A percentile compares a stretch with the other conserved stretches of the same genome.
Evolutionary conservation across 2,329 filamentous ascomycete species (phyloP).

Genomic region (Colletotrichum sp.): DNA sequence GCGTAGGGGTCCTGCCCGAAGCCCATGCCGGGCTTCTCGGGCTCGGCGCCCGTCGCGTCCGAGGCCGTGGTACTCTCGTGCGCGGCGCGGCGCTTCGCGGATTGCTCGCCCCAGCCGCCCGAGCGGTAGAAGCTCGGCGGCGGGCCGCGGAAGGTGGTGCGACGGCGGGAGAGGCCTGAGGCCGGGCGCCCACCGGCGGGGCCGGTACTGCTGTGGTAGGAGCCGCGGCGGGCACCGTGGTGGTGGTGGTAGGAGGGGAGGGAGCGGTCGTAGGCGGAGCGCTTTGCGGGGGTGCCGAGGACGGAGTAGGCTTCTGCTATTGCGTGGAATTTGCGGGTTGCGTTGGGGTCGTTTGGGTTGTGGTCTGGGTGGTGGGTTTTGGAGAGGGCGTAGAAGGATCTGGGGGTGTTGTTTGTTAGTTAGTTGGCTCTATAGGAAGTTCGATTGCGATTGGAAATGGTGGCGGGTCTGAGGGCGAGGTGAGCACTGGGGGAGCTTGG

Average conservation of each 20-base stretch:
- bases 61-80: slow-evolving; percentile 46
- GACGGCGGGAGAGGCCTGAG: slow-evolving; percentile 78
- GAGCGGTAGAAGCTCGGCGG: slow-evolving; percentile 87
- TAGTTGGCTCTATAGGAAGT: neutral
- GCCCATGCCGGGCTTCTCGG: slow-evolving; percentile 55
- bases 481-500: neutral
- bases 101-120: slow-evolving; percentile 76
- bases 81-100: slow-evolving; percentile 60
- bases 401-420: slow-evolving; percentile 28
- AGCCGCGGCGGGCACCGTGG: slow-evolving; percentile 37
- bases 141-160: slow-evolving; percentile 80
- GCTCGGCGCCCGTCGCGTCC: slow-evolving; percentile 1
- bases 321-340: slow-evolving; percentile 77
- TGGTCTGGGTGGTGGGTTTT: slow-evolving; percentile 92
- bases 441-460: neutral
- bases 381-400: slow-evolving; percentile 87
- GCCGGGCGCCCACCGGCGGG: slow-evolving; percentile 79
- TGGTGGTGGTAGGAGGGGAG: slow-evolving; percentile 41
- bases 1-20: slow-evolving; percentile 57
- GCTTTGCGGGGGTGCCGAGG: slow-evolving; percentile 75
- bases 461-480: neutral
- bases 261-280: slow-evolving; percentile 81
- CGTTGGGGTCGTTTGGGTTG: slow-evolving; percentile 76
- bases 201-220: slow-evolving; percentile 59
- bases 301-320: slow-evolving; percentile 84